Percentiles rank a stretch among this genome's conserved stretches.
Conservation (phyloP, 768 basidiomycete species). For the Boletus insuetus region DNA sequence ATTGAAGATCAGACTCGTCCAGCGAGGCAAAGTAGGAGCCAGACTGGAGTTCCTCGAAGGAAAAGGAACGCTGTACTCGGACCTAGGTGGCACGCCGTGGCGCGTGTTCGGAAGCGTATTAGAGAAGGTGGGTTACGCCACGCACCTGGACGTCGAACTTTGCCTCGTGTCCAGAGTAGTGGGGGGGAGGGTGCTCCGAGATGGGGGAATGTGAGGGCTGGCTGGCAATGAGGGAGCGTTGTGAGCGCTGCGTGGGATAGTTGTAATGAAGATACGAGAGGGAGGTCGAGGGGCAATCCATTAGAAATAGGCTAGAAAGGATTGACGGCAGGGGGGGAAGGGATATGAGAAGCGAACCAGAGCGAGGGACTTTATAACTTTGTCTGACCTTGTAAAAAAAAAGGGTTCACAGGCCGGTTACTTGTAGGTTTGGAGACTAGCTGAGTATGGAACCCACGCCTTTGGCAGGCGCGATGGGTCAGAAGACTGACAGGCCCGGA, state of each 20-base stretch:
- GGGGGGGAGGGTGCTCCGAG: conserved; percentile 1
- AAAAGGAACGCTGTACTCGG: conserved; percentile 30
- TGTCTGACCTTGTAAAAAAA: conserved; percentile 19
- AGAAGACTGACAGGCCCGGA: conserved; percentile 25
- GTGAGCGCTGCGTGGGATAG: not conserved
- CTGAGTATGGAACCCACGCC: conserved; percentile 32
- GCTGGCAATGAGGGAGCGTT: not conserved
- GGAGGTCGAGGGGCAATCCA: conserved; percentile 9
- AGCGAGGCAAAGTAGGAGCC: conserved; percentile 29
- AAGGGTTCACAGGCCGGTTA: conserved; percentile 22
- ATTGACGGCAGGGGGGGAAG: conserved; percentile 25
- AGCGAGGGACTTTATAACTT: conserved; percentile 31
- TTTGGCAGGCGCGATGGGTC: conserved; percentile 29
- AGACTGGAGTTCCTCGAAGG: conserved; percentile 35
- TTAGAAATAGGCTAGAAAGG: too few species aligned
- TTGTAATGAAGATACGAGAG: not conserved
- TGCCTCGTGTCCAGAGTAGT: conserved; percentile 9
- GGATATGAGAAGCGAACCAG: not conserved
- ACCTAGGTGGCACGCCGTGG: conserved; percentile 15
- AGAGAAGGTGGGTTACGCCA: not conserved
- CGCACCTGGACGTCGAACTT: conserved; percentile 26
- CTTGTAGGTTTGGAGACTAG: conserved; percentile 12
- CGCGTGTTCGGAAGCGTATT: not conserved
- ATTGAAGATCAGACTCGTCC: conserved; percentile 34
- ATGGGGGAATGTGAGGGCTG: conserved; percentile 3